Evolutionary conservation across 2,329 filamentous ascomycete genomes (phyloP), one percentile per base, ranked within the genome.

Genomic region (Grosmannia huntii): DNA sequence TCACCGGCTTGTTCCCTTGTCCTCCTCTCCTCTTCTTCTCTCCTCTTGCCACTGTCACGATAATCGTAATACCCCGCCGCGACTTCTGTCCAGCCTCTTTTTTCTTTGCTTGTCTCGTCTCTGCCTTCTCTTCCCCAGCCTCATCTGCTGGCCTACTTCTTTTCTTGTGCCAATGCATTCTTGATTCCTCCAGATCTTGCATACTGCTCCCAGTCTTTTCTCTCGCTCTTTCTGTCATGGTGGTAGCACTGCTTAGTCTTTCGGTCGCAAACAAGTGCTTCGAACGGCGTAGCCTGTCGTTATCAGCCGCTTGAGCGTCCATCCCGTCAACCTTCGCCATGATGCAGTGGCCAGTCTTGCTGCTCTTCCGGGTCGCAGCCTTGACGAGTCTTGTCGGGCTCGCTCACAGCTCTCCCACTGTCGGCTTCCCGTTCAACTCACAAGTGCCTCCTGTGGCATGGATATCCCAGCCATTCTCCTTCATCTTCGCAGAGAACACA

Each of bases 381-480:
- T 58, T 60, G 58, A 56, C 56, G 5, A 46, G 58, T 55, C 49
- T 61, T 48, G 23, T 60, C 53, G 63, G 60, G 44, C 53, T 59
- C 23, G 62, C 55, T 25, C 31, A 46, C 44, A 69, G 72, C 56
- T 66, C 69, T 21, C 80, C 80, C 12, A 65, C 69, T 27, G 66
- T 76, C 53, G 72, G 75, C 53, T 92, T 91, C 64, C 90, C 90
- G 0, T 77, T 95, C 69, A 95, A 94, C 70, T 84, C 88, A 2
- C 90, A 96, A 69, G 79, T 95, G 1, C 90, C 90, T 36, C 85
- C 86, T 4, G 85, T 91, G 57, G 90, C 89, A 23, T 80, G 87
- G 63, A 75, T 87, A 60, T 80, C 79, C 48, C 68, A 85, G 64
- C 75, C 77, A 2, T 94, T 89, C 70, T 80, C 76, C 11, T 90